phyloP scores from a whole-genome alignment of 345 rosid species.

The Aurinia saxatilis region DNA sequence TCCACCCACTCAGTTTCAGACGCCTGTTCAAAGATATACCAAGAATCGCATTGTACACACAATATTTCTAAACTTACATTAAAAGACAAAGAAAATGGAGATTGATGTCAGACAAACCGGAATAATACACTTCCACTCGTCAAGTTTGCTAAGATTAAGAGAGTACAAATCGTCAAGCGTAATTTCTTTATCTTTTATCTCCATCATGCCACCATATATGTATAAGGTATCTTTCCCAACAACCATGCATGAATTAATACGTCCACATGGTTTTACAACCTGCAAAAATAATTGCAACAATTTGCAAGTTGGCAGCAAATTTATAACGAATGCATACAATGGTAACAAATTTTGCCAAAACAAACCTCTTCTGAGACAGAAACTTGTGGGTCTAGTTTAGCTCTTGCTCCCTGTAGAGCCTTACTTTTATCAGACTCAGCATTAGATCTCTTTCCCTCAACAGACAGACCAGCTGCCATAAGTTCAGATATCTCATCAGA shows the following conservation, averaged over 20 bases:
- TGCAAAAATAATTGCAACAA: conserved; percentile 26
- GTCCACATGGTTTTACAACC: conserved; percentile 94
- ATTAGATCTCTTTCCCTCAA: conserved; percentile 30
- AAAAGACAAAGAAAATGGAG: neutral
- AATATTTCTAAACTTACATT: neutral
- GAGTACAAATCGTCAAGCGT: conserved; percentile 90
- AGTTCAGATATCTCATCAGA: conserved; percentile 48
- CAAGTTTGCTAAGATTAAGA: conserved; percentile 95
- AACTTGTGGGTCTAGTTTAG: conserved; percentile 39
- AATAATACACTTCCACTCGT: conserved; percentile 96
- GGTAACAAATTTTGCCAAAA: neutral
- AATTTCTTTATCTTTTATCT: conserved; percentile 79
- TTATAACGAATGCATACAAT: neutral
- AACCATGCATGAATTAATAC: conserved; percentile 86
- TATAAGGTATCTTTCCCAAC: conserved; percentile 87
- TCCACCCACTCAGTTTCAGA: conserved; percentile 92
- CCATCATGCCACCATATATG: conserved; percentile 98
- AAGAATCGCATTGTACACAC: neutral
- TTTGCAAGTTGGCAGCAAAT: conserved; percentile 13
- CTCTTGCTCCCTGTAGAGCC: conserved; percentile 27
- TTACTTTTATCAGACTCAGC: conserved; percentile 38
- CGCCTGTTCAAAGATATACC: conserved; percentile 40
- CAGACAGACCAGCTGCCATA: conserved; percentile 32
- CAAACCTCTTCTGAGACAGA: conserved; percentile 70
- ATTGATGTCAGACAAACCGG: conserved; percentile 56